Evolutionary conservation across 495 filamentous ascomycete genomes (phyloP), one percentile per base, ranked within the genome.

Genomic region (Daldinia grandis): DNA sequence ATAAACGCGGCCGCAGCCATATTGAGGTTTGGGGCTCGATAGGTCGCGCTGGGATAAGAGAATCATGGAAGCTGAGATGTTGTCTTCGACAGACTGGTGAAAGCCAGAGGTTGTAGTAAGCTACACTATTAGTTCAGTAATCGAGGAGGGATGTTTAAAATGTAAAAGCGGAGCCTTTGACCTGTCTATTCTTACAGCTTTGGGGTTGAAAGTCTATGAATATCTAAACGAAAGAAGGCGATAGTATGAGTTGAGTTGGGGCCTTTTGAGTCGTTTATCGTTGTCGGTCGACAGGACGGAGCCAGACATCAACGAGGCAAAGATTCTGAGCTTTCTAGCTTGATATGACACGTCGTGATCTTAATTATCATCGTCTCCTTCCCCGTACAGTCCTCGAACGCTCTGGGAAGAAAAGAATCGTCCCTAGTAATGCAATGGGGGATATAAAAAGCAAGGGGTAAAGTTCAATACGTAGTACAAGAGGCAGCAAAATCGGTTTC

Each of bases 1-100:
- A 78, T 50, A 74, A 79, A 76, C 62, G 76, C 74, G 71, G 76
- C 75, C 53, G 80, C 75, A 65, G 82, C 81, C 82, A 84, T 84
- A 58, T 54, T 81, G 81, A 77, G 66, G 78, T 74, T 80, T 64
- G 66, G 73, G 75, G 66, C 74, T 77, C 62, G 74, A 81, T 77
- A 77, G 76, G 62, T 74, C 76, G 71, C 70, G 68, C 64, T 69
- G 64, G 49, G 58, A 42, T 76, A 68, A 72, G 75, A 75, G 68
- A 82, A 73, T 78, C 83, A 85, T 84, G 82, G 79, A 78, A 76
- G 76, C 75, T 75, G 47, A 53, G 56, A 60, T 72, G 51, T 70
- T 50, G 73, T 66, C 68, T 68, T 58, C 9, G 65, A 74, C 62
- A 44, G 62, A 69, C 58, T 37, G 40, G 47, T 24, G 49, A 55